A percentile compares a stretch with the other conserved stretches of the same genome.
phyloP scores from a whole-genome alignment of 1,139 yeast species.

The Magnusiomyces suaveolens region DNA sequence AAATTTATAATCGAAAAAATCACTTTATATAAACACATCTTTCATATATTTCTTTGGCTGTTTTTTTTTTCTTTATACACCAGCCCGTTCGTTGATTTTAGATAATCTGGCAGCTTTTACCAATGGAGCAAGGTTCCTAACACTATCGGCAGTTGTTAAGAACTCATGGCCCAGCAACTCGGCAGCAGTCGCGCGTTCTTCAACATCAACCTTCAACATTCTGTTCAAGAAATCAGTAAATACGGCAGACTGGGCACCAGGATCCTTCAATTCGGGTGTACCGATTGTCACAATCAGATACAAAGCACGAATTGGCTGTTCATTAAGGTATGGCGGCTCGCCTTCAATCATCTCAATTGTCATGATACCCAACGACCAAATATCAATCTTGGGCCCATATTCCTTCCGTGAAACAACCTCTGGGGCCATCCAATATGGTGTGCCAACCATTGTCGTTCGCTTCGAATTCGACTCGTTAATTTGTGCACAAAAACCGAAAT shows the following conservation, averaged over 20 bases:
- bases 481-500: conserved; percentile 85
- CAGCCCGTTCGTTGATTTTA: neutral
- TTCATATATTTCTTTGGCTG: too few relatives aligned
- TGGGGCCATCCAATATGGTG: conserved; percentile 99
- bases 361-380: conserved; percentile 97
- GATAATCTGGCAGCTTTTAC: conserved; percentile 64
- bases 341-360: conserved; percentile 98
- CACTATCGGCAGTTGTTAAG: conserved; percentile 62
- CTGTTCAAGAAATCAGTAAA: conserved; percentile 63
- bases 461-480: conserved; percentile 76
- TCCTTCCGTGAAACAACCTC: conserved; percentile 91
- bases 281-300: conserved; percentile 94
- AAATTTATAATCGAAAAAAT: too few relatives aligned
- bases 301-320: conserved; percentile 84
- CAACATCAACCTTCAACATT: conserved; percentile 80
- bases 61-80: neutral
- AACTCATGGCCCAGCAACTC: conserved; percentile 67
- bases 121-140: conserved; percentile 70
- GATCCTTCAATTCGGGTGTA: conserved; percentile 84
- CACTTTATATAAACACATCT: too few relatives aligned
- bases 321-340: conserved; percentile 94
- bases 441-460: conserved; percentile 98
- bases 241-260: conserved; percentile 61
- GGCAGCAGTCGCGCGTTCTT: conserved; percentile 70
- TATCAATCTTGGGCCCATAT: conserved; percentile 94